These are phyloP conservation scores for Pichia membranifaciens DNA, from an alignment of 805 yeast genomes.

Conservation along the genomic window DNA sequence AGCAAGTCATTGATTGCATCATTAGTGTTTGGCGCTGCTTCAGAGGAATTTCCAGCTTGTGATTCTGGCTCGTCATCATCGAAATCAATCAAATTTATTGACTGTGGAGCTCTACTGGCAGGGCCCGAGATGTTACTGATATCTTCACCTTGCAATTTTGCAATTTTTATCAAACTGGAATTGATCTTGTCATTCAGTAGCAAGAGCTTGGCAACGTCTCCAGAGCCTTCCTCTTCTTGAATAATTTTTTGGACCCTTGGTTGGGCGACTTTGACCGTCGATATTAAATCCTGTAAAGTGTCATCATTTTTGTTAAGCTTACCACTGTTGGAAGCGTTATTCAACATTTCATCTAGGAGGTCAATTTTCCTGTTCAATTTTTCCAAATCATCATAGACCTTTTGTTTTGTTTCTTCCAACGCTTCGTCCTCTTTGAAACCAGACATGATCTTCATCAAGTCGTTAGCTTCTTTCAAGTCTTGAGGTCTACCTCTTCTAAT, in stretches of 20 bases:
- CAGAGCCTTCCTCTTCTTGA: constrained; percentile 70
- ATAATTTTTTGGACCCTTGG: constrained; percentile 83
- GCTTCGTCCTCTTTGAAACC: constrained; percentile 86
- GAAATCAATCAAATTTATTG: constrained; percentile 59
- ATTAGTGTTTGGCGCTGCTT: constrained; percentile 33
- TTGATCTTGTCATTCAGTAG: constrained; percentile 72
- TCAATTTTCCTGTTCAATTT: constrained; percentile 82
- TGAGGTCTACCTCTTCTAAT: constrained; percentile 93
- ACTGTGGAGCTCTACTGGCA: constrained; percentile 19
- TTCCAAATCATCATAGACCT: constrained; percentile 77
- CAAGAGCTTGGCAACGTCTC: constrained; percentile 58
- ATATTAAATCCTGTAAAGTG: constrained; percentile 70
- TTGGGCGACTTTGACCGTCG: constrained; percentile 73
- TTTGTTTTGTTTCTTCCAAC: constrained; percentile 64
- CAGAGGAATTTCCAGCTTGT: constrained; percentile 16
- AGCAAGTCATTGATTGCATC: constrained; percentile 60
- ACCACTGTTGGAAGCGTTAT: constrained; percentile 39
- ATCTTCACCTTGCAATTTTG: constrained; percentile 57
- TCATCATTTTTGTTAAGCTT: constrained; percentile 48
- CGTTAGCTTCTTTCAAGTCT: constrained; percentile 93
- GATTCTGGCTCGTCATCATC: constrained; percentile 43
- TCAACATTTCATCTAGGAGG: constrained; percentile 80
- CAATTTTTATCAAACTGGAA: constrained; percentile 60
- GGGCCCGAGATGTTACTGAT: constrained; percentile 42
- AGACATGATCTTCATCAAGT: constrained; percentile 95